Percentiles rank a stretch among this genome's conserved stretches.
These are phyloP conservation scores for Aspergillus novofumigatus DNA, from an alignment of 2,329 filamentous ascomycete genomes.

Conservation along the genomic window DNA sequence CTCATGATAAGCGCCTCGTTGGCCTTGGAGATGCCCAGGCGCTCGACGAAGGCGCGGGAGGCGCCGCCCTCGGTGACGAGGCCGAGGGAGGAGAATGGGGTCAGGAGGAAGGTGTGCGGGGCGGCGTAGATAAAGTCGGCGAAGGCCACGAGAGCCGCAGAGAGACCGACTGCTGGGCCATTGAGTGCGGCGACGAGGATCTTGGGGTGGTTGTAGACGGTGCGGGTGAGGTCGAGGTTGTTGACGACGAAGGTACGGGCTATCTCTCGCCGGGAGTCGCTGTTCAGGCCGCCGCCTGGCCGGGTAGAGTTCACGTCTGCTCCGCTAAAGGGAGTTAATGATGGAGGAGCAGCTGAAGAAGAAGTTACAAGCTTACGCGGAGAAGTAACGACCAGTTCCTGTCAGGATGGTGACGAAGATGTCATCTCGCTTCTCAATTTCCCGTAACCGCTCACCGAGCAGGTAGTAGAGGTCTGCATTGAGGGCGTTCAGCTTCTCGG, in stretches of 20 bases:
- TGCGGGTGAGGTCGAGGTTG: constrained; percentile 85
- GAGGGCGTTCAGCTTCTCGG: constrained; percentile 83
- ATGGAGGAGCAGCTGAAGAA: background rate
- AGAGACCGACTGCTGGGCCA: constrained; percentile 83
- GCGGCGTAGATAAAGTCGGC: constrained; percentile 90
- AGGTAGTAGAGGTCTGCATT: constrained; percentile 69
- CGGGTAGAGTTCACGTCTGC: constrained; percentile 67
- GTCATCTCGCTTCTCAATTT: constrained; percentile 74
- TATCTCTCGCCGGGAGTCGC: constrained; percentile 53
- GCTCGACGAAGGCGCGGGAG: constrained; percentile 70
- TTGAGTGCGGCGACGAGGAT: constrained; percentile 89
- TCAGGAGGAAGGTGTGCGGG: constrained; percentile 78
- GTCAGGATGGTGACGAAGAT: constrained; percentile 81
- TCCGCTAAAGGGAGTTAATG: constrained; percentile 51
- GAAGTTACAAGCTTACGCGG: constrained; percentile 59
- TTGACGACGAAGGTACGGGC: constrained; percentile 71
- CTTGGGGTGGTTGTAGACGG: constrained; percentile 91
- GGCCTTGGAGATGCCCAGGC: constrained; percentile 74
- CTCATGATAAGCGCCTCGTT: constrained; percentile 94
- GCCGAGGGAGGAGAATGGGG: constrained; percentile 84
- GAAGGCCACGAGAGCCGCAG: constrained; percentile 75
- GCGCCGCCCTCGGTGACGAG: constrained; percentile 86
- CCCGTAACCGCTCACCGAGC: constrained; percentile 66
- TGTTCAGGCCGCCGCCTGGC: constrained; percentile 35
- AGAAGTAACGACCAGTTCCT: constrained; percentile 77